These are phyloP conservation scores for Brassica incana DNA, from an alignment of 345 rosid species.

Conservation along the genomic window DNA sequence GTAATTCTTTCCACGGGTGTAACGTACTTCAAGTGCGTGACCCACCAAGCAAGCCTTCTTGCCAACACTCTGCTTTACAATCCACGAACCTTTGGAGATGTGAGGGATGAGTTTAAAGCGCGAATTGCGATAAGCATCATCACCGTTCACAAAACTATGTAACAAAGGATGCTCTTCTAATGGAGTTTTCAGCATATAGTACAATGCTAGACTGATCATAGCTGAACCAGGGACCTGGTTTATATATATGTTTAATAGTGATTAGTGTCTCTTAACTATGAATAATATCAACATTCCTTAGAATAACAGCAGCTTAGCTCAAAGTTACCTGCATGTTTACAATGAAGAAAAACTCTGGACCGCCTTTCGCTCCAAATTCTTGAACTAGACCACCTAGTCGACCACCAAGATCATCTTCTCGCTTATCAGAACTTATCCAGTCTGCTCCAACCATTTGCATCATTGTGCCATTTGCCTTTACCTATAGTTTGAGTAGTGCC, in stretches of 20 bases:
- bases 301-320: not conserved
- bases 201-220: slow-evolving; percentile 59
- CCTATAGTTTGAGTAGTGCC: slow-evolving; percentile 36
- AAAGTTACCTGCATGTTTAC: slow-evolving; percentile 69
- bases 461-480: slow-evolving; percentile 66
- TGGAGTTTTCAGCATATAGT: slow-evolving; percentile 72
- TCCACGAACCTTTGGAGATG: slow-evolving; percentile 97
- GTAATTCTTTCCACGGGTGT: slow-evolving; percentile 73
- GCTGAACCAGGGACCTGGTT: slow-evolving; percentile 72
- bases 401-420: slow-evolving; percentile 77
- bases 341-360: slow-evolving; percentile 79
- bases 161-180: slow-evolving; percentile 69
- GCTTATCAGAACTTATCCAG: slow-evolving; percentile 72
- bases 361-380: slow-evolving; percentile 53
- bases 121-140: slow-evolving; percentile 82
- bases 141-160: slow-evolving; percentile 75
- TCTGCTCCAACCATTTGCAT: slow-evolving; percentile 94
- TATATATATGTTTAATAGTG: not conserved
- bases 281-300: not conserved
- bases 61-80: slow-evolving; percentile 92
- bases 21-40: slow-evolving; percentile 66
- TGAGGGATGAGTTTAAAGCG: slow-evolving; percentile 93
- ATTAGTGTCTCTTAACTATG: not conserved
- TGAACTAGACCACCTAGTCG: slow-evolving; percentile 71
- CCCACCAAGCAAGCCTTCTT: slow-evolving; percentile 84